Base-by-base conservation (phyloP, 306 rosid species). In the Acacia crassicarpa region DNA sequence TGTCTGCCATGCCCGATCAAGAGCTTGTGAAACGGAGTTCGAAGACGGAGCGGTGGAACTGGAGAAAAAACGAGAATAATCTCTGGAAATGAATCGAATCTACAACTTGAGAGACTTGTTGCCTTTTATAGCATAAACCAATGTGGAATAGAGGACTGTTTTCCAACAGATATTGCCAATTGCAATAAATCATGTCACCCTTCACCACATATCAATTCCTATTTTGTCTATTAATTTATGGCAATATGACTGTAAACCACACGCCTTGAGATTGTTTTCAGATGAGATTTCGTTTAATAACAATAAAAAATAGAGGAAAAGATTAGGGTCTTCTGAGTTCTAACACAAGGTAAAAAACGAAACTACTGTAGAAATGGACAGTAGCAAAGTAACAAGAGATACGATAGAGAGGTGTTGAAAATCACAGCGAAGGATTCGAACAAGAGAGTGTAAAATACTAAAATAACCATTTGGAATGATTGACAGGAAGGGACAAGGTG, bases 1-100 rank as follows among this genome's bases (percentile, higher is more conserved):
- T 72, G 7, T 75, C 89, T 0, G 84, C 85, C 86, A 80, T 85
- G 25, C 9, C n/a, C 5, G 58, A 30, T 33, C 5, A 32, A 74
- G 20, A 23, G 75, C 14, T 13, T 23, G 75, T 12, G 11, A 70
- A 5, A 5, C 1, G 33, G 22, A 23, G 49, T 12, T 43, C 22
- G 35, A 44, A 44, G 56, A 70, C 5, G 56, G 0, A 43, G 75
- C 56, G 20, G n/a, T 15, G 53, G 75, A 43, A 44, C 12, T 30
- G 22, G 35, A 3, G 35, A 32, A 32, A 32, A 32, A 32, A 32
- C 35, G 35, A 32, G 35, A 41, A 43, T 9, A 69, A 68, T 17
- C 15, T 35, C 7, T 17, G 51, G 35, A 69, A 33, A 0, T 15
- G 12, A 71, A 71, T 70, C 1, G 35, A 70, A 70, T 23, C 56